These are phyloP conservation scores for Deuterostichococcus epilithicus DNA, from an alignment of 139 green algal genomes.

Conservation along the genomic window DNA sequence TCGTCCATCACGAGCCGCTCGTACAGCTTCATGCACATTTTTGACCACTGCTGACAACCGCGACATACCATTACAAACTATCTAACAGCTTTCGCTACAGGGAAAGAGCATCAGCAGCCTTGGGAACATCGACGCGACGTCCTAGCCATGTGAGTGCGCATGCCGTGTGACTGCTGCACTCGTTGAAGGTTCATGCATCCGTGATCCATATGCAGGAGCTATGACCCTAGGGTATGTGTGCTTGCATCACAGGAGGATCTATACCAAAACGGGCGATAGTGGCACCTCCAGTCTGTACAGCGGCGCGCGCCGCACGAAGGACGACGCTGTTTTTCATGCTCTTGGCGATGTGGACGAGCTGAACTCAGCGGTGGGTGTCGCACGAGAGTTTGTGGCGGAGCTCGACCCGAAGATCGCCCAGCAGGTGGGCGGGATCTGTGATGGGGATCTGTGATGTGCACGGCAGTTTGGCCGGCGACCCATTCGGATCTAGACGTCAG, in stretches of 20 bases:
- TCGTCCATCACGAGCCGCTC: no score
- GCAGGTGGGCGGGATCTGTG: conserved; percentile 17
- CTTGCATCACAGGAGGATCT: conserved; percentile 73
- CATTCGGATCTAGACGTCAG: neutral
- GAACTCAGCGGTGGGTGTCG: conserved; percentile 77
- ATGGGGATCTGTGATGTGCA: neutral
- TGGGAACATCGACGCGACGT: no score
- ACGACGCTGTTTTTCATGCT: conserved; percentile 74
- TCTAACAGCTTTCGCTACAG: no score
- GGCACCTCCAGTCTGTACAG: conserved; percentile 86
- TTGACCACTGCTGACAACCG: no score
- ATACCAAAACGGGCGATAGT: conserved; percentile 85
- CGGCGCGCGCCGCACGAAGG: conserved; percentile 77
- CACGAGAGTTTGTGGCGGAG: conserved; percentile 36
- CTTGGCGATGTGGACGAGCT: conserved; percentile 95
- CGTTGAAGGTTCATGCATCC: no score
- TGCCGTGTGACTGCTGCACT: no score
- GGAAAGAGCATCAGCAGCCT: no score
- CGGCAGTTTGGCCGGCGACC: neutral
- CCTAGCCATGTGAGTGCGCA: no score
- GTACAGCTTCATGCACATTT: no score
- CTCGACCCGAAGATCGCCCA: conserved; percentile 7
- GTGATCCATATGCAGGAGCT: no score
- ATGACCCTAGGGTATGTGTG: no score
- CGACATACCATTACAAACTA: no score